Percentiles rank a stretch among this genome's conserved stretches.
phyloP scores from a whole-genome alignment of 208 protist genomes.

The Lotmaria passim region DNA sequence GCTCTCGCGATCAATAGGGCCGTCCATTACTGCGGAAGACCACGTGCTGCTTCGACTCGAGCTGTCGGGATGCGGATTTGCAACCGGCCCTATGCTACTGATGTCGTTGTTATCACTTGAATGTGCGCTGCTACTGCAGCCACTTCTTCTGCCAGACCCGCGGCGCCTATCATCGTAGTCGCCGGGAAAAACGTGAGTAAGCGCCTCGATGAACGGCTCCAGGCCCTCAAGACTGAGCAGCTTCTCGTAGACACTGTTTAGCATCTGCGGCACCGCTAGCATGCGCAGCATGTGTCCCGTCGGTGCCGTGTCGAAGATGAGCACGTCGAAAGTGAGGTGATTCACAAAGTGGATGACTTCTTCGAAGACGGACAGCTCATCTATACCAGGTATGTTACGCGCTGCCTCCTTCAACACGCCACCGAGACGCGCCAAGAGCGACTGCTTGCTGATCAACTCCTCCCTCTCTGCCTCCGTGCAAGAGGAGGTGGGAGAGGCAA shows the following conservation, averaged over 20 bases:
- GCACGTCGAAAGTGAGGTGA: slow-evolving; percentile 92
- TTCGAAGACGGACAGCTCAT: slow-evolving; percentile 98
- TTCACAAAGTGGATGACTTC: slow-evolving; percentile 94
- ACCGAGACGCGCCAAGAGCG: slow-evolving; percentile 39
- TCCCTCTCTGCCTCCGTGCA: not conserved
- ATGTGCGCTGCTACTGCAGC: no score
- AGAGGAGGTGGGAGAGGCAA: not conserved
- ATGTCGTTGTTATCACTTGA: no score
- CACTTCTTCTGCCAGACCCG: no score
- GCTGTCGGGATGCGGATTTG: no score
- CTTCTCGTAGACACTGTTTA: slow-evolving; percentile 59
- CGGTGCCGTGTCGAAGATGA: slow-evolving; percentile 99
- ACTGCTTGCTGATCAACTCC: not conserved
- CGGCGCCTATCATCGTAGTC: no score
- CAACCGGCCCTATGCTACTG: no score
- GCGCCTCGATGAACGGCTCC: slow-evolving; percentile 46
- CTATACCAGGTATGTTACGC: slow-evolving; percentile 95
- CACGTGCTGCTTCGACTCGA: no score
- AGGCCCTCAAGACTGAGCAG: slow-evolving; percentile 56
- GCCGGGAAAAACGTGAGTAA: slow-evolving; percentile 32
- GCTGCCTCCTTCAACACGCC: slow-evolving; percentile 63
- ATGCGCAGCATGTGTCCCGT: slow-evolving; percentile 98
- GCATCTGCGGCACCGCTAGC: slow-evolving; percentile 88
- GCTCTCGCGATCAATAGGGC: slow-evolving; percentile 16
- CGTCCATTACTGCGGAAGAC: not conserved